Conservation (phyloP, 805 yeast species). For the Lipomyces japonicus region DNA sequence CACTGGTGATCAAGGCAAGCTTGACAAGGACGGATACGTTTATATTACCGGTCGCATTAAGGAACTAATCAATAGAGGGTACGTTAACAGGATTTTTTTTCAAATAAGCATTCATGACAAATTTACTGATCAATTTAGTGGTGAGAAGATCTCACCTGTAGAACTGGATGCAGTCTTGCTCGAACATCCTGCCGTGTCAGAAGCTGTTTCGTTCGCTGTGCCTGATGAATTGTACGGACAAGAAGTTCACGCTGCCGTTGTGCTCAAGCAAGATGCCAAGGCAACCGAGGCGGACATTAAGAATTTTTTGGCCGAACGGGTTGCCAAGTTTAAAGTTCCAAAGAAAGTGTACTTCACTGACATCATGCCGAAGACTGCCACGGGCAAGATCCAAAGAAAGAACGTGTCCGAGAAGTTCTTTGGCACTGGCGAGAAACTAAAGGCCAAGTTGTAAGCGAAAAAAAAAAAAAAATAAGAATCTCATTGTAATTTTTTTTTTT, state of each 20-base stretch:
- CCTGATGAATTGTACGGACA: conserved; percentile 68
- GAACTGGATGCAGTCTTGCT: conserved; percentile 62
- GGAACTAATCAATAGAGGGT: conserved; percentile 64
- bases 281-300: conserved; percentile 46
- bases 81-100: not conserved
- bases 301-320: conserved; percentile 44
- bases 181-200: conserved; percentile 59
- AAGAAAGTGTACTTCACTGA: conserved; percentile 54
- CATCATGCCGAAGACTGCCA: conserved; percentile 67
- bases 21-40: conserved; percentile 57
- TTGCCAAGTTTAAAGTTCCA: conserved; percentile 62
- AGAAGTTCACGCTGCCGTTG: conserved; percentile 66
- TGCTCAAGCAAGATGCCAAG: conserved; percentile 42
- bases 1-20: conserved; percentile 73
- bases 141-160: conserved; percentile 72
- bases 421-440: conserved; percentile 29
- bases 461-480: no score
- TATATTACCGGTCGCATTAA: conserved; percentile 66
- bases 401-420: conserved; percentile 53
- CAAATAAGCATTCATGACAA: not conserved
- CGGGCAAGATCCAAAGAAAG: conserved; percentile 72
- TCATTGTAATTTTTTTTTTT: no score
- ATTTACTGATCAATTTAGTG: conserved; percentile 37
- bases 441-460: no score
- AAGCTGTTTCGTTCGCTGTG: conserved; percentile 69